Evolutionary conservation across 179 eudicot species (phyloP).

Genomic region (Actinidia arguta): DNA sequence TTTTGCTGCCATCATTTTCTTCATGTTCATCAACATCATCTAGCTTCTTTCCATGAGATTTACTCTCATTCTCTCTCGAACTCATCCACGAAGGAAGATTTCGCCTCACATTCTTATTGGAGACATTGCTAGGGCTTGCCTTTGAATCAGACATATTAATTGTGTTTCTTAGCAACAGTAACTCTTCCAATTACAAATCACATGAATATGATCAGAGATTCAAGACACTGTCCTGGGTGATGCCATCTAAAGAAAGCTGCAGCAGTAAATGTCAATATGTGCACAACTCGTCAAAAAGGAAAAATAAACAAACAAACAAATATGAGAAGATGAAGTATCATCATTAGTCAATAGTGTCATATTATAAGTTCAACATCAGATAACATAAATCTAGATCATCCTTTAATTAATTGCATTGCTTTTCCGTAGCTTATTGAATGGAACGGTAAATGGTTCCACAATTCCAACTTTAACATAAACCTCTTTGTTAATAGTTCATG

Average conservation of each 20-base stretch:
- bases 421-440: background rate
- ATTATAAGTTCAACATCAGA: background rate
- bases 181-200: background rate
- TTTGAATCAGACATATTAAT: slow-evolving; percentile 61
- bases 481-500: too few species aligned
- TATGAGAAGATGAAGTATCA: too few species aligned
- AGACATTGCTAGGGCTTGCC: slow-evolving; percentile 31
- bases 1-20: slow-evolving; percentile 30
- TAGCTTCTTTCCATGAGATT: slow-evolving; percentile 34
- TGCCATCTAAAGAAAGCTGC: background rate
- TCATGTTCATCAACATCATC: slow-evolving; percentile 33
- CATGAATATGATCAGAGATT: background rate
- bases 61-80: slow-evolving; percentile 48
- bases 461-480: background rate
- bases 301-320: too few species aligned
- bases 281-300: background rate
- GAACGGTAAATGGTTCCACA: background rate
- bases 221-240: background rate
- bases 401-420: background rate
- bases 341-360: background rate
- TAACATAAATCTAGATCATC: background rate
- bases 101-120: slow-evolving; percentile 48
- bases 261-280: background rate
- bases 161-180: slow-evolving; percentile 10
- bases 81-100: slow-evolving; percentile 95